These are phyloP conservation scores for Gracilaria domingensis DNA, from an alignment of 23 red algal genomes.

Conservation along the genomic window DNA sequence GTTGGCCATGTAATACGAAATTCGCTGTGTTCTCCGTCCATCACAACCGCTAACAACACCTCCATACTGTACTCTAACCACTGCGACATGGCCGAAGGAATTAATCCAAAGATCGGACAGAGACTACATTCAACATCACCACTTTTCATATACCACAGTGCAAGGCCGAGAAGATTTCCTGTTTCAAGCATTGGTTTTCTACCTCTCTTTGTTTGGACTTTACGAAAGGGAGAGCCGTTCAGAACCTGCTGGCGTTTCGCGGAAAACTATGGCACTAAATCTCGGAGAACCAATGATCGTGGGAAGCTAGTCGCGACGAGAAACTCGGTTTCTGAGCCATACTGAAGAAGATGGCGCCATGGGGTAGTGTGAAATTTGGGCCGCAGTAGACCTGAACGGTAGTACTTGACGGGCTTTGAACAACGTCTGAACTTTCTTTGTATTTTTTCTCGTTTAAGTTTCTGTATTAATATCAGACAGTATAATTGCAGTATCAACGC, in stretches of 20 bases:
- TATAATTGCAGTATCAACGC: too few relatives aligned
- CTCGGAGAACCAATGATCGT: neutral
- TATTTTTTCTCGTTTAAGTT: too few relatives aligned
- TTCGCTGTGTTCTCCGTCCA: neutral
- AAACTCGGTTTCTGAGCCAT: neutral
- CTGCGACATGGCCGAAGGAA: neutral
- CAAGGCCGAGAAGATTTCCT: neutral
- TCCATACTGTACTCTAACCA: slow-evolving; percentile 21
- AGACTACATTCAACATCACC: neutral
- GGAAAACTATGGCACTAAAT: neutral
- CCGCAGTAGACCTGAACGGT: too few relatives aligned
- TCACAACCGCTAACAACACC: neutral
- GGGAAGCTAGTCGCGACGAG: neutral
- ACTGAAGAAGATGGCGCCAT: neutral
- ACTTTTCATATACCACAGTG: slow-evolving; percentile 15
- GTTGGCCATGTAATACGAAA: neutral
- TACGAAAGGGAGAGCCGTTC: slow-evolving; percentile 2
- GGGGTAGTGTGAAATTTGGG: neutral
- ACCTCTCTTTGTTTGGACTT: neutral
- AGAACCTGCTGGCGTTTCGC: neutral
- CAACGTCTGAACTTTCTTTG: too few relatives aligned
- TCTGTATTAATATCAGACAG: too few relatives aligned
- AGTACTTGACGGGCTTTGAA: too few relatives aligned
- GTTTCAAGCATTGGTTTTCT: neutral
- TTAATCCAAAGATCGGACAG: slow-evolving; percentile 26